phyloP scores from a whole-genome alignment of 345 rosid species.

The Hibiscus mutabilis region DNA sequence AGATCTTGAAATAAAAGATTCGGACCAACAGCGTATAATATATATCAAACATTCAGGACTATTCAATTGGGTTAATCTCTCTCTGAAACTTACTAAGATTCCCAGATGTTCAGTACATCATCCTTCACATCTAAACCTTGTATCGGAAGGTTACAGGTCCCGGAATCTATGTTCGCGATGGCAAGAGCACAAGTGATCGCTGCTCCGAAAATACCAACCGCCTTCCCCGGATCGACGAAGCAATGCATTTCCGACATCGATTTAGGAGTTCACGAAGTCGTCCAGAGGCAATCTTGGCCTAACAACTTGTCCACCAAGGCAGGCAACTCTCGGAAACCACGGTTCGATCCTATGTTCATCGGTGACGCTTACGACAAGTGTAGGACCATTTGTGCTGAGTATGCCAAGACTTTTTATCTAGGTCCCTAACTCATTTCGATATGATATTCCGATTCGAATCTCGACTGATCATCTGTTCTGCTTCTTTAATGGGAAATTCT shows the following conservation, averaged over 20 bases:
- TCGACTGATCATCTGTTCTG: neutral
- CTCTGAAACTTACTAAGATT: neutral
- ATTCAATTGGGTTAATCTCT: neutral
- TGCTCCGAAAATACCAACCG: conserved; percentile 16
- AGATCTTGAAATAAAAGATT: conserved; percentile 8
- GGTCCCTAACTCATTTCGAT: conserved; percentile 22
- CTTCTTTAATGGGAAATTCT: neutral
- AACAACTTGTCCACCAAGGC: conserved; percentile 7
- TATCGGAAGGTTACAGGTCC: neutral
- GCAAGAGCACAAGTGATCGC: conserved; percentile 23
- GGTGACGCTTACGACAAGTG: conserved; percentile 48
- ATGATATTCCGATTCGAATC: neutral
- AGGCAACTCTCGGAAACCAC: conserved; percentile 18
- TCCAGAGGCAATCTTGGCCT: conserved; percentile 33
- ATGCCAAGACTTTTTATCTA: conserved; percentile 61
- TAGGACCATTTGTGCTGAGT: conserved; percentile 41
- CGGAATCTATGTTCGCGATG: neutral
- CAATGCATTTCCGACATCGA: conserved; percentile 32
- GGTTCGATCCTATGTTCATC: conserved; percentile 35
- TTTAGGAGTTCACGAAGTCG: conserved; percentile 27
- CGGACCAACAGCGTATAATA: neutral
- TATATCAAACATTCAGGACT: neutral
- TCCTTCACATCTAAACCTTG: conserved; percentile 25
- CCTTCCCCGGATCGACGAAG: conserved; percentile 18
- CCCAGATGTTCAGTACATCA: conserved; percentile 23